phyloP scores from a whole-genome alignment of 768 basidiomycete genomes.

The Floccularia luteovirens region DNA sequence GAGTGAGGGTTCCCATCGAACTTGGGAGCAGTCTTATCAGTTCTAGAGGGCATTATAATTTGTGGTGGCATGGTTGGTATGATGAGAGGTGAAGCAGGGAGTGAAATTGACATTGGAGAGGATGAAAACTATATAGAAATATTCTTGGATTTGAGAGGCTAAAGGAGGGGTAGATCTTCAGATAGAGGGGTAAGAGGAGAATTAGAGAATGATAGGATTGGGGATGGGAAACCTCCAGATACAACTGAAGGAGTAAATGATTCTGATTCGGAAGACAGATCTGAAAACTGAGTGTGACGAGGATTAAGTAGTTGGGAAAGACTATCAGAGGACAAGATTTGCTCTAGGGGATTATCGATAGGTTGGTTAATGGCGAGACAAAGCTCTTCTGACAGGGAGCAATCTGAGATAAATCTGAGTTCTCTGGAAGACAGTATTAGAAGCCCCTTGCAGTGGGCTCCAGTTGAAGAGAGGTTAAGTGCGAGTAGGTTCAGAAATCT shows the following conservation, averaged over 20 bases:
- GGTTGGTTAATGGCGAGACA: too few relatives aligned
- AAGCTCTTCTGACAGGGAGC: too few relatives aligned
- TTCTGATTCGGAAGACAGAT: too few relatives aligned
- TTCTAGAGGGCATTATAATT: background rate
- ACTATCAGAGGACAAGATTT: background rate
- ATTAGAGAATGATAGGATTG: background rate
- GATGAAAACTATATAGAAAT: background rate
- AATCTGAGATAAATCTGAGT: too few relatives aligned
- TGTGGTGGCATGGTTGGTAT: background rate
- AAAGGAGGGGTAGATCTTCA: background rate
- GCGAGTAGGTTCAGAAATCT: too few relatives aligned
- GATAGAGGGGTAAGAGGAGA: background rate
- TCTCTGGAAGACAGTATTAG: too few relatives aligned
- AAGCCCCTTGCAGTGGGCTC: background rate
- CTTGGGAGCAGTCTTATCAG: background rate
- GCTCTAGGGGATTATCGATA: too few relatives aligned
- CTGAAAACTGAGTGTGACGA: background rate
- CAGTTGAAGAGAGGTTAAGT: too few relatives aligned
- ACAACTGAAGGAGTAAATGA: too few relatives aligned
- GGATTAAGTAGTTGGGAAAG: background rate
- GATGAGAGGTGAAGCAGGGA: background rate
- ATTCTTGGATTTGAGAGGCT: background rate
- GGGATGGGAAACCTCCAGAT: too few relatives aligned
- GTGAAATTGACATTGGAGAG: background rate
- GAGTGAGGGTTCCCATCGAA: background rate